Percentiles rank a stretch among this genome's conserved stretches.
Evolutionary conservation across 768 basidiomycete species (phyloP).

Genomic region (Mycena vulgaris): DNA sequence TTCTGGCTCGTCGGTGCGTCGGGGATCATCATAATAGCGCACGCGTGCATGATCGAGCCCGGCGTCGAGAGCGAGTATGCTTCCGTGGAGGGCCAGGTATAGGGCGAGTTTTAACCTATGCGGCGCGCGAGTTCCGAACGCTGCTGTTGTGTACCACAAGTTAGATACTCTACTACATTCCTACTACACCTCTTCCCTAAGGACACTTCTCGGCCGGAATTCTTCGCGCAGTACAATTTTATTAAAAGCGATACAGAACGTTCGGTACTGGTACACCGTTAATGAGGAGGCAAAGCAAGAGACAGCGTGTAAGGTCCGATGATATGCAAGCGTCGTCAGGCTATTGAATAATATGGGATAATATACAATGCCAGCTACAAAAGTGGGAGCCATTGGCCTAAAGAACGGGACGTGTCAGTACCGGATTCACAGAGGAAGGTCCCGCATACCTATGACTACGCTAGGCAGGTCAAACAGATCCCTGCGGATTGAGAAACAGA

Average conservation of each 20-base stretch:
- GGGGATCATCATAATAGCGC: slow-evolving; percentile 85
- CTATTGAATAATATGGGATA: slow-evolving; percentile 33
- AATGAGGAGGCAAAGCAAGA: not conserved
- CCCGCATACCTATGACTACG: slow-evolving; percentile 82
- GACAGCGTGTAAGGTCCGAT: slow-evolving; percentile 27
- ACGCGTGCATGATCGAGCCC: slow-evolving; percentile 92
- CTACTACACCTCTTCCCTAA: not conserved
- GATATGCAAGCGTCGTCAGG: slow-evolving; percentile 6
- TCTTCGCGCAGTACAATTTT: slow-evolving; percentile 32
- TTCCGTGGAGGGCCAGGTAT: slow-evolving; percentile 79
- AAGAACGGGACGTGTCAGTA: not conserved
- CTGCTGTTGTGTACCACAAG: slow-evolving; percentile 17
- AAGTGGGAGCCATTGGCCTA: slow-evolving; percentile 92
- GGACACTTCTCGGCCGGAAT: slow-evolving; percentile 20
- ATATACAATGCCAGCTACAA: slow-evolving; percentile 61
- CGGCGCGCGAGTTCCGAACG: not conserved
- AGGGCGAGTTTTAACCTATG: slow-evolving; percentile 35
- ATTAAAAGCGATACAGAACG: slow-evolving; percentile 34
- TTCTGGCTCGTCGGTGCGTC: slow-evolving; percentile 97
- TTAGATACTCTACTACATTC: slow-evolving; percentile 28
- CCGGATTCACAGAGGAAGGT: slow-evolving; percentile 23
- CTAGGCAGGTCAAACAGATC: slow-evolving; percentile 94
- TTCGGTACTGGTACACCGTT: slow-evolving; percentile 24
- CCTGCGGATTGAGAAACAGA: slow-evolving; percentile 95
- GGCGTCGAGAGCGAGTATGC: slow-evolving; percentile 96